These are phyloP conservation scores for Linanthus parryae DNA, from an alignment of 148 eudicot genomes.

Conservation along the genomic window DNA sequence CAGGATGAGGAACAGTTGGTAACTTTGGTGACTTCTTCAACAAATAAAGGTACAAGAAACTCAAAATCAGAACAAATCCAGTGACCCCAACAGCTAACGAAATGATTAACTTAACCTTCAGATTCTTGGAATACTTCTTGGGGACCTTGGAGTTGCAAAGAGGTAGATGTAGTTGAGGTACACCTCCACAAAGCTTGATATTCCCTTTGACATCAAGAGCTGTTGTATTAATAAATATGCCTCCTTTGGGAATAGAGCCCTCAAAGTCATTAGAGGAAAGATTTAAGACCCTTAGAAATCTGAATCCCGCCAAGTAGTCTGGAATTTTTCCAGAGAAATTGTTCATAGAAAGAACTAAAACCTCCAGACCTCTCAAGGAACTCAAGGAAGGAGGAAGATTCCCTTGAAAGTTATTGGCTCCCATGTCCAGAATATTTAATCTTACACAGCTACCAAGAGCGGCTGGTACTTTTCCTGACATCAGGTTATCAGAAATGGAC, in stretches of 20 bases:
- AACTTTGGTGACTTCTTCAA: neutral
- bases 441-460: neutral
- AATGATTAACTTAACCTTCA: neutral
- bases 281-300: neutral
- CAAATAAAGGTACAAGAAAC: conserved; percentile 5
- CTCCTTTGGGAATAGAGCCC: neutral
- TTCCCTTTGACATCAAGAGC: neutral
- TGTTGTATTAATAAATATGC: neutral
- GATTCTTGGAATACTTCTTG: neutral
- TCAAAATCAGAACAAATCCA: neutral
- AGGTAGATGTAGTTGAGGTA: neutral
- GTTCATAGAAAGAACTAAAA: neutral
- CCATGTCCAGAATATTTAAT: neutral
- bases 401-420: neutral
- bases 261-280: neutral
- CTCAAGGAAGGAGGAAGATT: neutral
- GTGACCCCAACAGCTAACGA: neutral
- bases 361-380: neutral
- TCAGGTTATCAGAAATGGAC: neutral
- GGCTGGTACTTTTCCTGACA: neutral
- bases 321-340: conserved; percentile 9
- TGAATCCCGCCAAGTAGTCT: neutral
- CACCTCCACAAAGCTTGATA: neutral
- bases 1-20: neutral
- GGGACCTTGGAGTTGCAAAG: neutral